Evolutionary conservation across 352 stramenopile species (phyloP).

Genomic region (Phytophthora pseudosyringae): DNA sequence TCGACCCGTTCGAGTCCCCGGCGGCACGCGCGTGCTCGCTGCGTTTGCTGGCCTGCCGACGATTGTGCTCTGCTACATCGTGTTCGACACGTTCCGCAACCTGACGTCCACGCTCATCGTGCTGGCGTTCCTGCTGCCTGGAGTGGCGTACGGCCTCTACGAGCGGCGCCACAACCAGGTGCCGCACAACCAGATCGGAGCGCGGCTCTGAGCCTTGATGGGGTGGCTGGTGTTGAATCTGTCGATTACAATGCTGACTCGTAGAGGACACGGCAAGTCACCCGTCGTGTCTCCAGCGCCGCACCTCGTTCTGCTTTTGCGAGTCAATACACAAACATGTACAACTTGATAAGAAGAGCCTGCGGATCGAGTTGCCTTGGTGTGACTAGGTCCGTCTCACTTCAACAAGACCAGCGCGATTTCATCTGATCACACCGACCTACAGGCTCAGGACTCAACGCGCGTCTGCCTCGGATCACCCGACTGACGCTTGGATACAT

Average conservation of each 20-base stretch:
- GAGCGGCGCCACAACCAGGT: conserved; percentile 26
- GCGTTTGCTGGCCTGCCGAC: conserved; percentile 31
- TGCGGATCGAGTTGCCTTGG: background rate
- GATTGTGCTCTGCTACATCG: conserved; percentile 43
- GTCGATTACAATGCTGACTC: background rate
- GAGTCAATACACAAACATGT: conserved; percentile 7
- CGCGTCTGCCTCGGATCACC: background rate
- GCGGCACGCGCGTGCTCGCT: conserved; percentile 29
- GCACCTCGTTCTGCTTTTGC: background rate
- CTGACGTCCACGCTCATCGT: conserved; percentile 41
- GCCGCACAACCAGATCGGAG: conserved; percentile 15
- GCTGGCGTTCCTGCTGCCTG: conserved; percentile 44
- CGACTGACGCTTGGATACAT: conserved; percentile 4
- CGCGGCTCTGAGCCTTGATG: conserved; percentile 10
- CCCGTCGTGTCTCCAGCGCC: background rate
- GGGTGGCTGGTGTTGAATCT: conserved; percentile 4
- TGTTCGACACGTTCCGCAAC: conserved; percentile 38
- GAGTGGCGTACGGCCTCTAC: conserved; percentile 42
- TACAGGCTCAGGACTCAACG: background rate
- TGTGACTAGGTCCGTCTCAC: background rate
- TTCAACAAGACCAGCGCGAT: conserved; percentile 5
- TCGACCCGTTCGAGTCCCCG: conserved; percentile 54
- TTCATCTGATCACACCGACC: background rate
- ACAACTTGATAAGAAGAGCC: conserved; percentile 1
- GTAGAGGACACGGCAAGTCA: too few species aligned